Evolutionary conservation across 345 rosid genomes (phyloP).

Genomic region (Eucalyptus caleyi): DNA sequence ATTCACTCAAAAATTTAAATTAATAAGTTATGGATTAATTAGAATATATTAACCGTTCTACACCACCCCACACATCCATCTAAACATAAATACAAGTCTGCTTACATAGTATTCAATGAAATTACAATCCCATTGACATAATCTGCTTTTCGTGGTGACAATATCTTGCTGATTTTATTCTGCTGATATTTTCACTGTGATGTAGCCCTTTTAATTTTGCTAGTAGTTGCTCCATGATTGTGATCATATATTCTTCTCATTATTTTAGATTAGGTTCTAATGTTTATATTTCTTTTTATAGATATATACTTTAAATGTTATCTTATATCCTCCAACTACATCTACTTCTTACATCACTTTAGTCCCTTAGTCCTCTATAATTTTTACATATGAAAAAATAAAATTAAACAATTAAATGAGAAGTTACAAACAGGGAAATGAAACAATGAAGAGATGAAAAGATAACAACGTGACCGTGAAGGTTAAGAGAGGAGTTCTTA

Average conservation of each 20-base stretch:
- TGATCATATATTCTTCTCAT: neutral
- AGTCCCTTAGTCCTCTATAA: neutral
- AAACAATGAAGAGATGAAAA: neutral
- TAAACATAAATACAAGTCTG: neutral
- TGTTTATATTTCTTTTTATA: neutral
- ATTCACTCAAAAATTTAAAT: no score
- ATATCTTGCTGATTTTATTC: neutral
- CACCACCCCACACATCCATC: no score
- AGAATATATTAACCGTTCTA: fast-evolving
- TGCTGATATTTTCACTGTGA: fast-evolving
- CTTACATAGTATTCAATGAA: fast-evolving
- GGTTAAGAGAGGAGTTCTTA: neutral
- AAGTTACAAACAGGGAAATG: neutral
- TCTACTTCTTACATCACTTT: neutral
- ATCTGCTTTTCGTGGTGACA: neutral
- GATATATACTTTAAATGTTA: neutral
- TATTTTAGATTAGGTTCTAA: no score
- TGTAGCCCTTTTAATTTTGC: neutral
- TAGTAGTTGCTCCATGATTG: neutral
- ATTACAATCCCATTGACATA: no score
- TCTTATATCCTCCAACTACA: neutral
- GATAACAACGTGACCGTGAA: neutral
- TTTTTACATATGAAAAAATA: neutral
- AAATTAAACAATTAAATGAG: neutral
- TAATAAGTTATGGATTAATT: no score